Percentiles rank a stretch among this genome's conserved stretches.
Conservation (phyloP, 495 filamentous ascomycete species). For the Tetracladium setigerum region DNA sequence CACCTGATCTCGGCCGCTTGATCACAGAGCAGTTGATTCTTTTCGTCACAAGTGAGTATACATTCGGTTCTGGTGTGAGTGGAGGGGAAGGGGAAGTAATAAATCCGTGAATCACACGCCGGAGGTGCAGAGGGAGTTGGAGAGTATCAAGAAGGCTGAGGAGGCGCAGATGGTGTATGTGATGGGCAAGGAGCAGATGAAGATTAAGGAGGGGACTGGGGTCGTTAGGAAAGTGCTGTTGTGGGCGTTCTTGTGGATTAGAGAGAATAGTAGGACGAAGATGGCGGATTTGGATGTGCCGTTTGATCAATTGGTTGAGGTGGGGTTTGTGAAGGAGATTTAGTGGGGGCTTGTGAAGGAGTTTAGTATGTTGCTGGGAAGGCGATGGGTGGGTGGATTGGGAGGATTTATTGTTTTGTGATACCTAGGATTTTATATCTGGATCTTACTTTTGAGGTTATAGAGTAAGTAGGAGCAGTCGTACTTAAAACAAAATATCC, state of each 20-base stretch:
- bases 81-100: neutral
- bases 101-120: slow-evolving; percentile 26
- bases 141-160: slow-evolving; percentile 47
- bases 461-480: too few species aligned
- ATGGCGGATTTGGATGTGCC: slow-evolving; percentile 52
- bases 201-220: slow-evolving; percentile 37
- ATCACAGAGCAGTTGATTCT: slow-evolving; percentile 52
- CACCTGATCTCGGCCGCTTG: slow-evolving; percentile 48
- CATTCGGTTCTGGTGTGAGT: slow-evolving; percentile 8
- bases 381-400: too few species aligned
- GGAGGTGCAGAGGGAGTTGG: slow-evolving; percentile 34
- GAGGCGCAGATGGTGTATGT: slow-evolving; percentile 59
- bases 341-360: slow-evolving; percentile 12
- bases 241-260: slow-evolving; percentile 54
- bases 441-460: too few species aligned
- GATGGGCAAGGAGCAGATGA: slow-evolving; percentile 67
- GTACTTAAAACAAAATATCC: too few species aligned
- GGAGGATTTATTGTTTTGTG: too few species aligned
- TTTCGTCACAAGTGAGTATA: slow-evolving; percentile 36
- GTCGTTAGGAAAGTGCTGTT: slow-evolving; percentile 40
- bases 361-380: neutral
- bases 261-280: slow-evolving; percentile 62
- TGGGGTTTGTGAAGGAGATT: slow-evolving; percentile 65
- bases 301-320: slow-evolving; percentile 56
- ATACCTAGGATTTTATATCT: too few species aligned